These are phyloP conservation scores for Nothopassalora personata DNA, from an alignment of 2,329 filamentous ascomycete genomes.

Conservation along the genomic window DNA sequence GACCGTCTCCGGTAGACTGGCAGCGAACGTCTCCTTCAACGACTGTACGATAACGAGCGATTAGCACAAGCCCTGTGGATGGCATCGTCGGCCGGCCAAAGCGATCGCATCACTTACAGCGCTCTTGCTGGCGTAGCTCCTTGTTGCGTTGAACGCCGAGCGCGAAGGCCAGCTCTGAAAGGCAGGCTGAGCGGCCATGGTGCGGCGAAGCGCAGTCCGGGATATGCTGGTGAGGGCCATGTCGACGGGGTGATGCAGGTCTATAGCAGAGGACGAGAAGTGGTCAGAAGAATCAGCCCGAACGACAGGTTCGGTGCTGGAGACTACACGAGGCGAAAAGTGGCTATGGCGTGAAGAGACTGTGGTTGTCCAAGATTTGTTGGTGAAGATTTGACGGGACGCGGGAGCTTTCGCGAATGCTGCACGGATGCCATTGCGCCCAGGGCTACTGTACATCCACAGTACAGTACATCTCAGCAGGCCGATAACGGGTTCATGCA, in stretches of 20 bases:
- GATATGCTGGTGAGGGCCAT: slow-evolving; percentile 32
- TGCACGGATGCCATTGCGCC: too few relatives aligned
- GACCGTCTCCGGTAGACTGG: slow-evolving; percentile 90
- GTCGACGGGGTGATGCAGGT: slow-evolving; percentile 13
- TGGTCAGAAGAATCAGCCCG: slow-evolving; percentile 7
- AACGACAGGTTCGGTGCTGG: not conserved
- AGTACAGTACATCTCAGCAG: too few relatives aligned
- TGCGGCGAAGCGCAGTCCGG: slow-evolving; percentile 74
- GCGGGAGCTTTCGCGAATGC: not conserved
- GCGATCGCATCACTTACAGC: slow-evolving; percentile 54
- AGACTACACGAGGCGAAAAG: not conserved
- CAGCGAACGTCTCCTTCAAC: slow-evolving; percentile 96
- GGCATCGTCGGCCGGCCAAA: not conserved
- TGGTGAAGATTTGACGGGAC: not conserved
- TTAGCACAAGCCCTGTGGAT: slow-evolving; percentile 5
- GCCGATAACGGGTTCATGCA: too few relatives aligned
- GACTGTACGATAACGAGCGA: slow-evolving; percentile 54
- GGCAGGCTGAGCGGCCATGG: slow-evolving; percentile 58
- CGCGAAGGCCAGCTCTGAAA: slow-evolving; percentile 50
- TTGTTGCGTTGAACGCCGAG: slow-evolving; percentile 72
- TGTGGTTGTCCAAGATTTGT: not conserved
- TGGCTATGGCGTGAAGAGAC: not conserved
- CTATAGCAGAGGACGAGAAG: slow-evolving; percentile 17
- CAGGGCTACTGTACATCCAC: too few relatives aligned
- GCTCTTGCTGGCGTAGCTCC: slow-evolving; percentile 90